These are phyloP conservation scores for Erythrobasidium hasegawianum DNA, from an alignment of 1,284 basidiomycete species.

Conservation along the genomic window DNA sequence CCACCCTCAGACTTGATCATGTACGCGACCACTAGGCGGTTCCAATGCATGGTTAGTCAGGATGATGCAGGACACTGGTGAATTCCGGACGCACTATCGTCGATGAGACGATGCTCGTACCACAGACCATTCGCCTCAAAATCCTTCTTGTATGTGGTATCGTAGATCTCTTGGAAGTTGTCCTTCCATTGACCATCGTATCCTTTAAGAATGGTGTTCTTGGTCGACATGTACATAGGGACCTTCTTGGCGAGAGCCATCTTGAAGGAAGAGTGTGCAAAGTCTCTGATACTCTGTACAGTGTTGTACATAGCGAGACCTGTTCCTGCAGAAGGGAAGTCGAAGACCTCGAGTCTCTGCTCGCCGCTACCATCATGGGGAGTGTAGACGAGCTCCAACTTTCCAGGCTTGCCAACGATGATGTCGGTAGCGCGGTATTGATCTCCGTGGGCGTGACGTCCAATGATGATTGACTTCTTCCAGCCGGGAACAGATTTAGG, in stretches of 20 bases:
- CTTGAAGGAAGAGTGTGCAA: constrained; percentile 96
- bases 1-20: constrained; percentile 94
- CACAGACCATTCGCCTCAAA: constrained; percentile 83
- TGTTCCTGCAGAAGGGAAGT: constrained; percentile 84
- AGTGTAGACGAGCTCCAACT: constrained; percentile 80
- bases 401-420: constrained; percentile 78
- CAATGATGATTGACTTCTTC: constrained; percentile 94
- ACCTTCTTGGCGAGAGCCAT: constrained; percentile 96
- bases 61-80: not conserved
- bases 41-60: not conserved
- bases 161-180: constrained; percentile 69
- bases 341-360: constrained; percentile 63
- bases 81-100: constrained; percentile 46
- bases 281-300: constrained; percentile 77
- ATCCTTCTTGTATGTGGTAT: constrained; percentile 66
- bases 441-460: constrained; percentile 95
- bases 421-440: constrained; percentile 92
- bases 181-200: constrained; percentile 99
- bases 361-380: constrained; percentile 64
- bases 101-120: constrained; percentile 86
- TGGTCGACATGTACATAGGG: constrained; percentile 76
- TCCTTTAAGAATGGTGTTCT: constrained; percentile 93
- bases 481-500: constrained; percentile 93
- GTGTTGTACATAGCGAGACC: constrained; percentile 70
- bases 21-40: constrained; percentile 59